Evolutionary conservation across 805 yeast genomes (phyloP).

Genomic region (Maudiozyma barnettii): DNA sequence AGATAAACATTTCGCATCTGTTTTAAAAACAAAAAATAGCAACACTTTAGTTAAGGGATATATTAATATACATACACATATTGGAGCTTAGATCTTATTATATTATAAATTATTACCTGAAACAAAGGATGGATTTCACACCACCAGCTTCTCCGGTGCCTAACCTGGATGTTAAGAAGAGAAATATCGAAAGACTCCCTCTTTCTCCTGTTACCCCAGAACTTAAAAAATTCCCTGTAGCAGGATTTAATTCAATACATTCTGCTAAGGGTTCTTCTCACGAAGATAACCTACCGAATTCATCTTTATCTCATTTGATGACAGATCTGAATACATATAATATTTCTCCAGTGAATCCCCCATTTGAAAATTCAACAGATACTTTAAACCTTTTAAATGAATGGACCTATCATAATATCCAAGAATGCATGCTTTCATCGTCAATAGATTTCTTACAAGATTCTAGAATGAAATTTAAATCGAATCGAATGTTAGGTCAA

Average conservation of each 20-base stretch:
- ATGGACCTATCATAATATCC: neutral
- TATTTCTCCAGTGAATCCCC: neutral
- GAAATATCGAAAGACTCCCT: neutral
- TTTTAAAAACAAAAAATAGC: too few relatives aligned
- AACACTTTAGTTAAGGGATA: too few relatives aligned
- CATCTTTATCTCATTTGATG: neutral
- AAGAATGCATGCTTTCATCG: neutral
- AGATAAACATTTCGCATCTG: too few relatives aligned
- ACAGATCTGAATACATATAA: neutral
- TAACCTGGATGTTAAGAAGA: neutral
- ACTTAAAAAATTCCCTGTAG: neutral
- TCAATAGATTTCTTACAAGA: slow-evolving; percentile 8
- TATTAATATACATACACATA: too few relatives aligned
- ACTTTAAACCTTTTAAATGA: neutral
- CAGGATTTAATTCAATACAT: neutral
- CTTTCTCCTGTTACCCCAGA: neutral
- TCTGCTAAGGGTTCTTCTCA: neutral
- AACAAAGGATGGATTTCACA: slow-evolving; percentile 1
- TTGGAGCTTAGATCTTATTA: too few relatives aligned
- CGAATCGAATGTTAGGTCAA: slow-evolving; percentile 6
- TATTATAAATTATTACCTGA: too few relatives aligned
- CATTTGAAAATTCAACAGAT: too few relatives aligned
- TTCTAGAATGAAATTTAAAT: slow-evolving; percentile 2
- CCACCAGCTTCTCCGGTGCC: slow-evolving; percentile 2
- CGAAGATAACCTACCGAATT: neutral